These are phyloP conservation scores for Deinandra increscens DNA, from an alignment of 129 eudicot species.

Conservation along the genomic window DNA sequence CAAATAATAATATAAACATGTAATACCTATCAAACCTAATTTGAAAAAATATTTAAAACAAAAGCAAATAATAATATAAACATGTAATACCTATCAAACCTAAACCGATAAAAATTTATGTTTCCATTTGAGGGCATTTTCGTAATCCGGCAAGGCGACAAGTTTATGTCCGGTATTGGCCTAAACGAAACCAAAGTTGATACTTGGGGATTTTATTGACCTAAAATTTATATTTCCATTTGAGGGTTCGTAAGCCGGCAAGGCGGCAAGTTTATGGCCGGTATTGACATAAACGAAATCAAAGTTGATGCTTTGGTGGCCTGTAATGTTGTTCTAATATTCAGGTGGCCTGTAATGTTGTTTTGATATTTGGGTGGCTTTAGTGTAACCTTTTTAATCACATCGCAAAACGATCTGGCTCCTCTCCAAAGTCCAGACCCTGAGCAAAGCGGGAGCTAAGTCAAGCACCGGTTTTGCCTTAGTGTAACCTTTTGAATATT, in stretches of 20 bases:
- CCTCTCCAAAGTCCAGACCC: too few relatives aligned
- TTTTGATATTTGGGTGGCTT: neutral
- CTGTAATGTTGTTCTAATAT: neutral
- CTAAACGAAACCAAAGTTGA: too few relatives aligned
- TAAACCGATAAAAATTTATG: neutral
- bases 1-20: neutral
- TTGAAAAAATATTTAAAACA: too few relatives aligned
- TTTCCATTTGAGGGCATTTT: neutral
- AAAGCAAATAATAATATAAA: too few relatives aligned
- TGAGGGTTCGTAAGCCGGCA: neutral
- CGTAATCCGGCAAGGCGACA: neutral
- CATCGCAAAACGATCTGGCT: too few relatives aligned
- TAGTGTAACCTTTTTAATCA: neutral
- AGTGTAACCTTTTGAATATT: neutral
- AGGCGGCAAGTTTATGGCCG: neutral
- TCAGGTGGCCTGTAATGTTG: neutral
- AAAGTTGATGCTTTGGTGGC: neutral
- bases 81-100: too few relatives aligned
- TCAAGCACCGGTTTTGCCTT: too few relatives aligned
- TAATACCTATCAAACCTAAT: neutral
- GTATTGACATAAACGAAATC: neutral
- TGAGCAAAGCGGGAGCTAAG: too few relatives aligned
- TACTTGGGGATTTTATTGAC: too few relatives aligned
- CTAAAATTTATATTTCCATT: neutral
- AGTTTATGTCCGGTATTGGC: too few relatives aligned